Evolutionary conservation across 2,329 filamentous ascomycete species (phyloP).

Genomic region (Penicillium sp.): DNA sequence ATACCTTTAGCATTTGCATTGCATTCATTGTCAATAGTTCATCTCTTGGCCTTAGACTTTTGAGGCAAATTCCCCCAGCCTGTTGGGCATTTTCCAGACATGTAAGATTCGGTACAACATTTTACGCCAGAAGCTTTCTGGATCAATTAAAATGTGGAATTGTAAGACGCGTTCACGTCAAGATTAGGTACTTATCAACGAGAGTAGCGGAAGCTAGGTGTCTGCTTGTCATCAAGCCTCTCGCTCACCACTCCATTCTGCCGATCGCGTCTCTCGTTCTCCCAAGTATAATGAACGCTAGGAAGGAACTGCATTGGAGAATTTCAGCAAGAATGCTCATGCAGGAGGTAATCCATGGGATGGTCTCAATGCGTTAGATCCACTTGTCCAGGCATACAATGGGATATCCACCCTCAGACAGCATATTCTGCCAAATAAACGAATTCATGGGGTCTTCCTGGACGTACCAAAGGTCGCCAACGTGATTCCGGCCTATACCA

Average conservation of each 20-base stretch:
- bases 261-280: conserved; percentile 3
- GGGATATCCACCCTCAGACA: conserved; percentile 54
- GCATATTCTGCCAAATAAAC: conserved; percentile 54
- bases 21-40: background rate
- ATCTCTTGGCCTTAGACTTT: background rate
- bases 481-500: conserved; percentile 37
- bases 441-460: conserved; percentile 54
- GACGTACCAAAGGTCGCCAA: conserved; percentile 54
- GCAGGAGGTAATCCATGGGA: conserved; percentile 57
- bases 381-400: conserved; percentile 48
- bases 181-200: background rate
- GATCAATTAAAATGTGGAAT: too few relatives aligned
- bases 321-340: conserved; percentile 55
- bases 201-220: conserved; percentile 3
- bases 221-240: background rate
- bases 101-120: too few relatives aligned
- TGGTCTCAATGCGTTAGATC: conserved; percentile 60
- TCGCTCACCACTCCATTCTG: background rate
- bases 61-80: background rate
- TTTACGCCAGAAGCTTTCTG: too few relatives aligned
- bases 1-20: background rate
- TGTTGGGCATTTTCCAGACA: too few relatives aligned
- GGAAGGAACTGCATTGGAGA: conserved; percentile 31
- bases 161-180: background rate
- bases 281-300: conserved; percentile 11